These are phyloP conservation scores for Hortiboletus campestris DNA, from an alignment of 768 basidiomycete genomes.

Conservation along the genomic window DNA sequence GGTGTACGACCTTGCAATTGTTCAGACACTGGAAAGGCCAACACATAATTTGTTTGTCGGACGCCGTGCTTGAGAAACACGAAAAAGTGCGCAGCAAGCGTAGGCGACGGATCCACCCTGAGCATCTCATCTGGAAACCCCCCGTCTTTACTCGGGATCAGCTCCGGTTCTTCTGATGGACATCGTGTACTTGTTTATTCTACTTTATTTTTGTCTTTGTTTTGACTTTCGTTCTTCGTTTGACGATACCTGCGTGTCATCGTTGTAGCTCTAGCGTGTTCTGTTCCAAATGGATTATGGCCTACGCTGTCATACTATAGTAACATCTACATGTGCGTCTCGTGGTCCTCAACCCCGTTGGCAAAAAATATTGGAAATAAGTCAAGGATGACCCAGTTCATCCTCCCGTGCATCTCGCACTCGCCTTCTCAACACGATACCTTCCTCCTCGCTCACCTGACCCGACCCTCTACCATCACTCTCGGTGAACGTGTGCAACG, in stretches of 20 bases:
- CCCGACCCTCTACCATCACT: conserved; percentile 8
- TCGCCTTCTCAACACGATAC: conserved; percentile 22
- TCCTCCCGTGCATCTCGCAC: conserved; percentile 2
- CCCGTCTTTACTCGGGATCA: conserved; percentile 90
- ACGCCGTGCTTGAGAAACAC: conserved; percentile 87
- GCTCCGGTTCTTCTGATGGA: conserved; percentile 57
- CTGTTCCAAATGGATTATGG: conserved; percentile 7
- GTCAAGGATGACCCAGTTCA: conserved; percentile 7
- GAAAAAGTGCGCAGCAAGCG: conserved; percentile 80
- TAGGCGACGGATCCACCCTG: conserved; percentile 74
- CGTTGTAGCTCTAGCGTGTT: conserved; percentile 27
- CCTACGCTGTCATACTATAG: conserved; percentile 15
- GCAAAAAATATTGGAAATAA: neutral
- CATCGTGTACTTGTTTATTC: neutral
- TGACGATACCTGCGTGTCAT: conserved; percentile 7
- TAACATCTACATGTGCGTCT: conserved; percentile 15
- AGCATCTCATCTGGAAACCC: conserved; percentile 89
- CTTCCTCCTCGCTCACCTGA: conserved; percentile 11
- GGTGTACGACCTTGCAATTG: conserved; percentile 90
- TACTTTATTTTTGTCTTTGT: neutral
- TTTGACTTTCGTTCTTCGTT: neutral
- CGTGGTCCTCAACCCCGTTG: neutral
- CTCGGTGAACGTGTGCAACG: conserved; percentile 15
- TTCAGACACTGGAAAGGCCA: conserved; percentile 96
- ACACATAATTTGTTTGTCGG: conserved; percentile 90